Evolutionary conservation across 805 yeast genomes (phyloP).

Genomic region (Scheffersomyces ergatensis): DNA sequence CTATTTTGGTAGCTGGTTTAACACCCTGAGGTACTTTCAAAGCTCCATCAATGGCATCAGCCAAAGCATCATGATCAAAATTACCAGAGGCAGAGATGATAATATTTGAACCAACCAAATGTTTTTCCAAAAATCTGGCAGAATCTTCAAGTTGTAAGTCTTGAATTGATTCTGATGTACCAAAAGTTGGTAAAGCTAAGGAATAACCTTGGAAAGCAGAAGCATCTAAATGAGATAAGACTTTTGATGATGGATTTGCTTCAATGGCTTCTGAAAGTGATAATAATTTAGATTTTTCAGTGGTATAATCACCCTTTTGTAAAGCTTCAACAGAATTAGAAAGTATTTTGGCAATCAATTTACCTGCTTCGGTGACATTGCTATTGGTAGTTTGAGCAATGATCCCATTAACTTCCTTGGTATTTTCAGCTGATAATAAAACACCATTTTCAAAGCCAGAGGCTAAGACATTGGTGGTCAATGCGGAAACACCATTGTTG

Average conservation of each 20-base stretch:
- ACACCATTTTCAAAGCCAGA: slow-evolving; percentile 52
- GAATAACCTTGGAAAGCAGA: slow-evolving; percentile 88
- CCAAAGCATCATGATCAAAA: slow-evolving; percentile 65
- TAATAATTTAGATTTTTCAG: slow-evolving; percentile 45
- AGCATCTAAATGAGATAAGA: slow-evolving; percentile 73
- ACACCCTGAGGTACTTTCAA: slow-evolving; percentile 51
- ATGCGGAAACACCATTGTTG: slow-evolving; percentile 77
- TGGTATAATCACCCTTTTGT: slow-evolving; percentile 45
- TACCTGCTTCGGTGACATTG: slow-evolving; percentile 50
- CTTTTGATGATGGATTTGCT: slow-evolving; percentile 51
- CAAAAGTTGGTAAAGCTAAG: slow-evolving; percentile 70
- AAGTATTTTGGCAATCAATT: slow-evolving; percentile 45
- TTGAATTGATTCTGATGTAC: slow-evolving; percentile 65
- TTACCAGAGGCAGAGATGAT: slow-evolving; percentile 74
- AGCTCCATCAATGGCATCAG: slow-evolving; percentile 58
- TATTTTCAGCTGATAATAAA: slow-evolving; percentile 48
- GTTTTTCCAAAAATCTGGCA: slow-evolving; percentile 50
- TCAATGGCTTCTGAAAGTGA: slow-evolving; percentile 55
- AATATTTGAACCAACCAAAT: slow-evolving; percentile 60
- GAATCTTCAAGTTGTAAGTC: slow-evolving; percentile 61
- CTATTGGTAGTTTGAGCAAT: slow-evolving; percentile 53
- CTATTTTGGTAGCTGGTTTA: slow-evolving; percentile 45
- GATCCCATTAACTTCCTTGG: slow-evolving; percentile 65
- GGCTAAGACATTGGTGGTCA: slow-evolving; percentile 52
- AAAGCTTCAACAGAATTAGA: slow-evolving; percentile 35